Evolutionary conservation across 371 early-diverging fungal genomes (phyloP).

Genomic region (Mucor mucedo): DNA sequence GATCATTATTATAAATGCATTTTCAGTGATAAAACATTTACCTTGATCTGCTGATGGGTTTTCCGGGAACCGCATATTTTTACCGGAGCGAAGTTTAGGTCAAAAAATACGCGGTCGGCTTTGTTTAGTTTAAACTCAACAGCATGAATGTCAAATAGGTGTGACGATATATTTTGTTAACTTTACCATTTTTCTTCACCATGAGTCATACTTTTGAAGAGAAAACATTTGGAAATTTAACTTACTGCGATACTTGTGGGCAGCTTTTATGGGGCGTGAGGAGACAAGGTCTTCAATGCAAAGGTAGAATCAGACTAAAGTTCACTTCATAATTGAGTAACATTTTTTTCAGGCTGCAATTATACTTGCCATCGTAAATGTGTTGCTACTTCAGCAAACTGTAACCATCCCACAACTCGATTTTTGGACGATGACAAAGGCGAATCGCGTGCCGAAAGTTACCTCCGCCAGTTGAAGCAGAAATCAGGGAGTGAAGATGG

Average conservation of each 20-base stretch:
- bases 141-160: not conserved
- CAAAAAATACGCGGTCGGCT: no score
- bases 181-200: not conserved
- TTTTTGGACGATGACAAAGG: constrained; percentile 12
- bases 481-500: not conserved
- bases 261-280: constrained; percentile 29
- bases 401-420: constrained; percentile 1
- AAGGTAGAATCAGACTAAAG: constrained; percentile 15
- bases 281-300: constrained; percentile 30
- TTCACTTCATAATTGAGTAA: not conserved
- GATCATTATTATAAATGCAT: no score
- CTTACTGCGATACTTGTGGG: constrained; percentile 27
- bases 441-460: constrained; percentile 14
- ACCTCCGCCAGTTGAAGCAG: constrained; percentile 10
- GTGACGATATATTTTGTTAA: not conserved
- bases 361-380: constrained; percentile 26
- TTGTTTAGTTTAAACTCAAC: no score
- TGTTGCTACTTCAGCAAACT: constrained; percentile 4
- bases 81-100: no score
- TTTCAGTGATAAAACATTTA: no score
- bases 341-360: constrained; percentile 17
- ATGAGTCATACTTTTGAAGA: constrained; percentile 27
- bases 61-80: no score
- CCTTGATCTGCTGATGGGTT: no score
- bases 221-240: constrained; percentile 24